Evolutionary conservation across 768 basidiomycete species (phyloP).

Genomic region (Crucibulum laeve): DNA sequence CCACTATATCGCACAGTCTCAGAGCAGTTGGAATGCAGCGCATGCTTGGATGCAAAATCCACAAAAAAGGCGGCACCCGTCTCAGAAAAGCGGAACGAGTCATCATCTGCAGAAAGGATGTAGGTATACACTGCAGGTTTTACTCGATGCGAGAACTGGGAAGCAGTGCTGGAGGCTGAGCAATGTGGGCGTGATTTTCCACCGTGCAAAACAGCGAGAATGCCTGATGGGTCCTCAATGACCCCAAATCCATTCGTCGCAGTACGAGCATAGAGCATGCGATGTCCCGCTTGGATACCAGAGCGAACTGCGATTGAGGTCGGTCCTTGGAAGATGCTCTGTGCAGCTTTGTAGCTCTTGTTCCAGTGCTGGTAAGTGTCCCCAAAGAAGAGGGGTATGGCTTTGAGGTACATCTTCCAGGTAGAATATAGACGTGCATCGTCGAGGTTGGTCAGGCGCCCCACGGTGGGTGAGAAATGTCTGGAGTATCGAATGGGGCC

Average conservation of each 20-base stretch:
- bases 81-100: slow-evolving; percentile 79
- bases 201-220: slow-evolving; percentile 48
- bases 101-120: slow-evolving; percentile 71
- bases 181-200: slow-evolving; percentile 15
- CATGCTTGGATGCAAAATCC: slow-evolving; percentile 84
- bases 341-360: slow-evolving; percentile 60
- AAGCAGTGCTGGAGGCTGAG: slow-evolving; percentile 6
- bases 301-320: slow-evolving; percentile 60
- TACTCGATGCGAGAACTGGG: slow-evolving; percentile 38
- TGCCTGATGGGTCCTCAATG: slow-evolving; percentile 43
- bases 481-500: slow-evolving; percentile 70
- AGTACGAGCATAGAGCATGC: slow-evolving; percentile 68
- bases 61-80: slow-evolving; percentile 86
- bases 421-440: slow-evolving; percentile 68
- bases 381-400: slow-evolving; percentile 54
- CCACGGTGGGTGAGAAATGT: slow-evolving; percentile 69
- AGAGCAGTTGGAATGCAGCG: slow-evolving; percentile 73
- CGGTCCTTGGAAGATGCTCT: slow-evolving; percentile 65
- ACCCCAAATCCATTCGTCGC: slow-evolving; percentile 60
- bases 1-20: slow-evolving; percentile 67
- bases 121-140: slow-evolving; percentile 87
- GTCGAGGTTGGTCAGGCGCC: slow-evolving; percentile 56
- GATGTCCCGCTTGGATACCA: slow-evolving; percentile 68
- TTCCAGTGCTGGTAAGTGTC: slow-evolving; percentile 67
- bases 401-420: slow-evolving; percentile 72